A percentile compares a stretch with the other conserved stretches of the same genome.
Conservation (phyloP, 2,329 filamentous ascomycete genomes). For the Talaromyces verruculosus region DNA sequence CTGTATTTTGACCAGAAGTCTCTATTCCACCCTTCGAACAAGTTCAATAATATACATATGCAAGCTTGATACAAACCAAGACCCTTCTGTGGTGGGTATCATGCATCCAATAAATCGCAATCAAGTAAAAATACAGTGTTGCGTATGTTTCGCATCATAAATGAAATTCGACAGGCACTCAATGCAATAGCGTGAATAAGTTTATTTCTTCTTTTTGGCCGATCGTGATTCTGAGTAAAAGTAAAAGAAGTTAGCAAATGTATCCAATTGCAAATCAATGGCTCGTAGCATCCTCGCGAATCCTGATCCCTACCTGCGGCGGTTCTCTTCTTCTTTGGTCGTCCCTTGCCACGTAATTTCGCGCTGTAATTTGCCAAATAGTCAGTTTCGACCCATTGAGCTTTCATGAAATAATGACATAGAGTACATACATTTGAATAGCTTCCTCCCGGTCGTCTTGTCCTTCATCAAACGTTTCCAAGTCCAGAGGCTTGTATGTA, state of each 20-base stretch:
- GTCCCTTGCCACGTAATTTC: slow-evolving; percentile 79
- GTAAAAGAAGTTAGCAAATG: slow-evolving; percentile 1
- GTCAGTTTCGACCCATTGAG: slow-evolving; percentile 24
- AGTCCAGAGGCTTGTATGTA: slow-evolving; percentile 62
- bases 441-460: slow-evolving; percentile 76
- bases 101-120: slow-evolving; percentile 1
- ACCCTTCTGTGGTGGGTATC: not conserved
- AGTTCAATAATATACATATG: not conserved
- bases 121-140: slow-evolving; percentile 5
- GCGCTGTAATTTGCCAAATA: slow-evolving; percentile 52
- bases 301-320: slow-evolving; percentile 38
- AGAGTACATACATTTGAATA: slow-evolving; percentile 54
- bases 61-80: not conserved
- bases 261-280: not conserved
- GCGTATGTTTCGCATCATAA: not conserved
- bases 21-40: not conserved
- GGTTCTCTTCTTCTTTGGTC: slow-evolving; percentile 83
- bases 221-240: slow-evolving; percentile 28
- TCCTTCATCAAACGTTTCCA: slow-evolving; percentile 69
- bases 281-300: not conserved
- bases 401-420: not conserved
- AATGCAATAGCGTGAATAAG: not conserved
- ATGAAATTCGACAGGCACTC: not conserved
- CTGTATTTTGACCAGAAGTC: not conserved
- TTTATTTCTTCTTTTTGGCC: slow-evolving; percentile 33